These are phyloP conservation scores for Vickermania ingenoplastis DNA, from an alignment of 208 protist species.

Conservation along the genomic window DNA sequence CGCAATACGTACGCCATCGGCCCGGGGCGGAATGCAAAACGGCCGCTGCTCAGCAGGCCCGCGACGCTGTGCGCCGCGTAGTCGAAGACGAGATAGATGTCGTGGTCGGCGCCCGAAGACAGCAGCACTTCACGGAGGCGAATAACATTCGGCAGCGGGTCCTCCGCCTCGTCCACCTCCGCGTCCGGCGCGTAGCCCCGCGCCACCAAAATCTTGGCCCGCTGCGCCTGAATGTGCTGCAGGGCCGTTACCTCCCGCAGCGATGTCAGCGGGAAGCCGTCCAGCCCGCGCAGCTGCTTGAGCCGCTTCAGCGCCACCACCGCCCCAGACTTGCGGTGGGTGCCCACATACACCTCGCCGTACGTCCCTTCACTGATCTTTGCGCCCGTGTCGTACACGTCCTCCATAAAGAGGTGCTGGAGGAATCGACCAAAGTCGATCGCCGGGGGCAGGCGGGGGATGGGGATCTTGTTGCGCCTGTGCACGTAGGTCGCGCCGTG, in stretches of 20 bases:
- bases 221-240: slow-evolving; percentile 56
- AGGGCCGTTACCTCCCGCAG: slow-evolving; percentile 81
- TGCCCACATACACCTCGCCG: slow-evolving; percentile 91
- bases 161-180: background rate
- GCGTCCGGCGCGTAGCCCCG: slow-evolving; percentile 5
- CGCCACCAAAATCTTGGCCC: slow-evolving; percentile 17
- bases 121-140: slow-evolving; percentile 70
- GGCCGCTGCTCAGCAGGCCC: slow-evolving; percentile 39
- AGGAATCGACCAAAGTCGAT: slow-evolving; percentile 35
- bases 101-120: slow-evolving; percentile 27
- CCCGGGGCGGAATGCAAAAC: slow-evolving; percentile 36
- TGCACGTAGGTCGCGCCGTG: slow-evolving; percentile 30
- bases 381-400: slow-evolving; percentile 54
- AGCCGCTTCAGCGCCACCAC: slow-evolving; percentile 77
- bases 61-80: slow-evolving; percentile 64
- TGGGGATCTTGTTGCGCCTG: slow-evolving; percentile 31
- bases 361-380: slow-evolving; percentile 96
- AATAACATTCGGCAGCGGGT: slow-evolving; percentile 53
- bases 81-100: slow-evolving; percentile 76
- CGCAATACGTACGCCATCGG: slow-evolving; percentile 78
- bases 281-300: slow-evolving; percentile 62
- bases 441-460: slow-evolving; percentile 37
- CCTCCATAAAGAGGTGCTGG: slow-evolving; percentile 30
- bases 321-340: slow-evolving; percentile 31
- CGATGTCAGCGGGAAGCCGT: slow-evolving; percentile 85